These are phyloP conservation scores for Yarrowia bubula DNA, from an alignment of 805 yeast genomes.

Conservation along the genomic window DNA sequence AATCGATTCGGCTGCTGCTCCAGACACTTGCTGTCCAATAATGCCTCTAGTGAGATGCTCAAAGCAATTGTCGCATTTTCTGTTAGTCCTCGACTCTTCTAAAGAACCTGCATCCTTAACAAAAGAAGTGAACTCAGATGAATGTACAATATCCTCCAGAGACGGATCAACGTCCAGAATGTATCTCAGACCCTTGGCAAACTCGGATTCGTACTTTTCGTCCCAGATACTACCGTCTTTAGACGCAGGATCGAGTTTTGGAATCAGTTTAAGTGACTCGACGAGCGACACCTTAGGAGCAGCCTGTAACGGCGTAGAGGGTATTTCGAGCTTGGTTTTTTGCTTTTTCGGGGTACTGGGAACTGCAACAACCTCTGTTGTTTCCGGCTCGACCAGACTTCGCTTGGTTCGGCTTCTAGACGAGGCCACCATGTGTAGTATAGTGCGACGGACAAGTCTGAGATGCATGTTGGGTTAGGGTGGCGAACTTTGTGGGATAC, in stretches of 20 bases:
- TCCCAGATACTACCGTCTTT: constrained; percentile 16
- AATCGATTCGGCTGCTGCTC: constrained; percentile 74
- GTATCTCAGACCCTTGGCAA: constrained; percentile 41
- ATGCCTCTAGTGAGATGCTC: constrained; percentile 33
- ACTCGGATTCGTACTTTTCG: constrained; percentile 36
- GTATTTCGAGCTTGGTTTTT: constrained; percentile 14
- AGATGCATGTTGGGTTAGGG: background rate
- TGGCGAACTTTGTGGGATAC: too few species aligned
- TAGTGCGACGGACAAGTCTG: background rate
- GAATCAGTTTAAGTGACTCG: constrained; percentile 11
- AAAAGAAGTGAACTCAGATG: constrained; percentile 38
- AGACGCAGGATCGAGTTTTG: background rate
- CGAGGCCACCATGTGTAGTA: background rate
- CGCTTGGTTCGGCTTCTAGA: constrained; percentile 23
- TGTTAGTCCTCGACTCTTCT: constrained; percentile 1
- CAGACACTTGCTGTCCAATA: constrained; percentile 45
- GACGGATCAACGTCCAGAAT: constrained; percentile 44
- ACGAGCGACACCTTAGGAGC: constrained; percentile 1
- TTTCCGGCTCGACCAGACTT: background rate
- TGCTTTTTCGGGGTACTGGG: constrained; percentile 13
- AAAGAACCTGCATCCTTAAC: constrained; percentile 8
- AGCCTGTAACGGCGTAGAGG: background rate
- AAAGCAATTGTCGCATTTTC: constrained; percentile 26
- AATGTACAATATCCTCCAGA: constrained; percentile 36
- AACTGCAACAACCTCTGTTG: background rate